A percentile compares a stretch with the other conserved stretches of the same genome.
Conservation (phyloP, 23 red algal genomes). For the Gracilaria domingensis region DNA sequence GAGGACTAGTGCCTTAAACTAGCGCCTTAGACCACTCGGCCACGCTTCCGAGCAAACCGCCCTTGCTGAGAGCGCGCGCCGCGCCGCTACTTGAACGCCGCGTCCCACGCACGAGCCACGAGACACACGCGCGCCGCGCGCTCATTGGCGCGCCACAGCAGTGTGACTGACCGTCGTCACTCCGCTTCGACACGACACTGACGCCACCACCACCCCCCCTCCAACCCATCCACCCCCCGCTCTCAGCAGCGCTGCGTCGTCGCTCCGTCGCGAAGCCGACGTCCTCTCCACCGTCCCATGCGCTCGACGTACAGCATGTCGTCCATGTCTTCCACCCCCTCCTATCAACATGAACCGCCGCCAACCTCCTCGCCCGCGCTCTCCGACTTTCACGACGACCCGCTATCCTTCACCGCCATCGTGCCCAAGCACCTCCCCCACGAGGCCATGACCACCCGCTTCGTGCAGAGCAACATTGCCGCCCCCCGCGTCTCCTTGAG, state of each 20-base stretch:
- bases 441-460: not conserved
- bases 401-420: not conserved
- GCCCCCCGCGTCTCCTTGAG: not conserved
- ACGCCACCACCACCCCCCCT: not conserved
- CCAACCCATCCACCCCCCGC: not conserved
- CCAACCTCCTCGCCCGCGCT: not conserved
- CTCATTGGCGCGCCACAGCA: no score
- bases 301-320: not conserved
- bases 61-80: no score
- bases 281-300: not conserved
- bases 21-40: slow-evolving; percentile 91
- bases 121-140: no score
- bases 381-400: not conserved
- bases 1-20: slow-evolving; percentile 90
- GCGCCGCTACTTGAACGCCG: not conserved
- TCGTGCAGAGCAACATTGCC: not conserved
- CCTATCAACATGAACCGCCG: not conserved
- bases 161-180: no score
- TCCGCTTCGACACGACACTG: no score
- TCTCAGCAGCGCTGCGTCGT: no score
- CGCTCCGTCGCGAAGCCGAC: not conserved
- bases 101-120: no score
- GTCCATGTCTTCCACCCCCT: not conserved
- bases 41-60: slow-evolving; percentile 56
- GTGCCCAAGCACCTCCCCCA: not conserved